A percentile compares a stretch with the other conserved stretches of the same genome.
phyloP scores from a whole-genome alignment of 164 flowering plant genomes.

The Stephania cephalantha region DNA sequence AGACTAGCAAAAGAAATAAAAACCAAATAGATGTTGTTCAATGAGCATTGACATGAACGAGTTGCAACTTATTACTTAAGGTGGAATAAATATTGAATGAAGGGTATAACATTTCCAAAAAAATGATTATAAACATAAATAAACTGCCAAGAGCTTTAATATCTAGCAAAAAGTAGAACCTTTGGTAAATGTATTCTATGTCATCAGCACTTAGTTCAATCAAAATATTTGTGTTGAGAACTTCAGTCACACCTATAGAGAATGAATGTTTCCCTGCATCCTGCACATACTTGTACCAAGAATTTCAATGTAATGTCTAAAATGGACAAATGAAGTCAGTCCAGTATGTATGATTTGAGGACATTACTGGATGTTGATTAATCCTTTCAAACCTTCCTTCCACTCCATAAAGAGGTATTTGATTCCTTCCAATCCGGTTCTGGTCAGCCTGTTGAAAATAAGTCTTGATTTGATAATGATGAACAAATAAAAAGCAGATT shows the following conservation, averaged over 20 bases:
- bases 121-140: background rate
- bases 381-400: constrained; percentile 92
- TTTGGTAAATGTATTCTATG: constrained; percentile 87
- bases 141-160: background rate
- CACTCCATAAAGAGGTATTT: constrained; percentile 65
- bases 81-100: background rate
- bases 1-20: background rate
- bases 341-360: constrained; percentile 10
- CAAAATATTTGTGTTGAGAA: constrained; percentile 68
- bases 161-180: constrained; percentile 29
- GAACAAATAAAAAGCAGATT: background rate
- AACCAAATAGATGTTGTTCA: background rate
- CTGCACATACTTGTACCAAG: constrained; percentile 34
- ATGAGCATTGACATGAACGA: background rate
- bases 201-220: constrained; percentile 90
- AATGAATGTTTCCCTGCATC: constrained; percentile 85
- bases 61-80: background rate
- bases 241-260: constrained; percentile 87
- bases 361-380: constrained; percentile 88
- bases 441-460: constrained; percentile 61
- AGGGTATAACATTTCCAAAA: background rate
- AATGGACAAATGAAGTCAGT: background rate
- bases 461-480: background rate
- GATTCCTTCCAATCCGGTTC: constrained; percentile 58
- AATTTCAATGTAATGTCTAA: background rate